Base-by-base conservation (phyloP, 768 basidiomycete genomes). In the Flagelloscypha sp. region DNA sequence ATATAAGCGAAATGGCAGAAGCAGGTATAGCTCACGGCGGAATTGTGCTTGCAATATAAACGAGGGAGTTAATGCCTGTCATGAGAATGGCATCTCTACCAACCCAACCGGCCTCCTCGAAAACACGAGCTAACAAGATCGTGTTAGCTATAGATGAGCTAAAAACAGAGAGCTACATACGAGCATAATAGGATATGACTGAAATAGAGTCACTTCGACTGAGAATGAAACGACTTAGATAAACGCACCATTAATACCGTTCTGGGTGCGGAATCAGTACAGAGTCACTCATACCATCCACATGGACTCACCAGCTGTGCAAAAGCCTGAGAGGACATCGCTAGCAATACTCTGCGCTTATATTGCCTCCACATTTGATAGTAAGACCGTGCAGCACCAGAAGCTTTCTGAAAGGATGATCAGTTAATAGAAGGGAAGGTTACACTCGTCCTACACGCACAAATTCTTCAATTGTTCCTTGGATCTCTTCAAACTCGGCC, bases 41-140 rank as follows among this genome's bases (percentile, higher is more conserved):
- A 25, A 93, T 58, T 4, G 88, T 86, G 50, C 79, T 82, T 9
- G 84, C 59, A 16, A 87, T 50, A 45, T 89, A 89, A 41, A 89
- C 80, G 36, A 85, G 65, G 6, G 83, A 76, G 49, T 95, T 97
- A 51, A 95, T 84, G 2, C 92, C 93, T 9, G 92, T 88, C 93
- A 97, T 97, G 17, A 97, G 66, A 42, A 97, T 75, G 9, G 93
- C 93, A 49, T 93, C 78, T 25, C 93, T 73, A 10, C 93, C 93
- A 35, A 92, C 70, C 90, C 92, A 97, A 38, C 93, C 93, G 35
- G 93, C 93, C 68, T 82, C 88, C 71, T 95, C 89, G 48, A 97
- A 97, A 6, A 97, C 90, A 24, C 85, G 72, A 16, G 87, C 84
- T 89, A 40, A 32, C 28, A 30, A 35, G 19, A 28, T 24, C n/a